Evolutionary conservation across 208 protist genomes (phyloP).

Genomic region (Trypanosoma mega): DNA sequence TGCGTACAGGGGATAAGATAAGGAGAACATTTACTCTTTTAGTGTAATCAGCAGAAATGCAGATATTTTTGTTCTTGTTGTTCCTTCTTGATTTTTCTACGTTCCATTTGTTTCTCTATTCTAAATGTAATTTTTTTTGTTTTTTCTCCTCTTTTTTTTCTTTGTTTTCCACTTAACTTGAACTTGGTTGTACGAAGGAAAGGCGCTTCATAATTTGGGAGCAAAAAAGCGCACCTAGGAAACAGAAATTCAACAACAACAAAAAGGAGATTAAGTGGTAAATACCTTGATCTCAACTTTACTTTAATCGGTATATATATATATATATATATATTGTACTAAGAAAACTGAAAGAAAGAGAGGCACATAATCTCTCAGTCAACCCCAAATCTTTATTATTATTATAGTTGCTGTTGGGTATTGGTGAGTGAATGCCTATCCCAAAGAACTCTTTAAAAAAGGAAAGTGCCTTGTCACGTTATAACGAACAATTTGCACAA

Average conservation of each 20-base stretch:
- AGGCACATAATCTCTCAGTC: conserved; percentile 18
- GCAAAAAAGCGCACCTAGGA: too few species aligned
- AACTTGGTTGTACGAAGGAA: too few species aligned
- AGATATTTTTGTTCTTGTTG: not conserved
- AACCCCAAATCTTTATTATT: too few species aligned
- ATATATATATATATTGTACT: not conserved
- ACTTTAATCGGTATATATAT: conserved; percentile 1
- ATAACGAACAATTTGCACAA: conserved; percentile 41
- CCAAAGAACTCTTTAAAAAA: conserved; percentile 16
- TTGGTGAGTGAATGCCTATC: too few species aligned
- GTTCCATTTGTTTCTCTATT: conserved; percentile 1
- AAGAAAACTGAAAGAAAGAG: too few species aligned
- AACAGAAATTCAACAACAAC: too few species aligned
- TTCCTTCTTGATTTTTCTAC: conserved; percentile 11
- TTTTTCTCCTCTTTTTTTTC: conserved; percentile 8
- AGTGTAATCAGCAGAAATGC: too few species aligned
- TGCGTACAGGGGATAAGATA: not conserved
- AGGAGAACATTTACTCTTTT: too few species aligned
- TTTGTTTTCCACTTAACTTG: conserved; percentile 8
- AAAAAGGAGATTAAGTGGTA: too few species aligned
- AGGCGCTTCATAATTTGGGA: too few species aligned
- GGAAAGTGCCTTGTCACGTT: not conserved
- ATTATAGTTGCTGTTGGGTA: too few species aligned
- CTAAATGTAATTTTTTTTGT: conserved; percentile 16
- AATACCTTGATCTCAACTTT: not conserved